A percentile compares a stretch with the other conserved stretches of the same genome.
phyloP scores from a whole-genome alignment of 2,329 filamentous ascomycete genomes.

The Fusarium sp. region DNA sequence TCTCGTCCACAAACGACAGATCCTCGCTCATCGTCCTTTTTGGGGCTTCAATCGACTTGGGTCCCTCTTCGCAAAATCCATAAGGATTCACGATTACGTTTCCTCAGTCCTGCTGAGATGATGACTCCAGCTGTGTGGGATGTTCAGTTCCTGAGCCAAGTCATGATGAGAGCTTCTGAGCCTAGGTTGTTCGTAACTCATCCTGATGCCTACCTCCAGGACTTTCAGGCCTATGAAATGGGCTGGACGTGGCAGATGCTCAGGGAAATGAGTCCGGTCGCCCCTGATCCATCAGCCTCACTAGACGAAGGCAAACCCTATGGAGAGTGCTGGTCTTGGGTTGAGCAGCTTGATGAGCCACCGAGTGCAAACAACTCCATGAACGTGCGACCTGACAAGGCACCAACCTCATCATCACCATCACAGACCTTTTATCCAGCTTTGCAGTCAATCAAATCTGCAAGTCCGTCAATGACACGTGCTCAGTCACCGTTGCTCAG shows the following conservation, averaged over 20 bases:
- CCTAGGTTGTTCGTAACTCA: constrained; percentile 80
- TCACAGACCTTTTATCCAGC: constrained; percentile 47
- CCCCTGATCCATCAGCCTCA: constrained; percentile 53
- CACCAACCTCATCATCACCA: constrained; percentile 54
- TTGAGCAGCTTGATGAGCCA: constrained; percentile 69
- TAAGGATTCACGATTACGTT: constrained; percentile 76
- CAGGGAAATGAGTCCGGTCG: constrained; percentile 67
- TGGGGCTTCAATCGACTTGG: constrained; percentile 74
- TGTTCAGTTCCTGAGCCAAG: constrained; percentile 73
- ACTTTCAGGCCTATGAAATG: constrained; percentile 59
- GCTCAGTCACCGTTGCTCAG: constrained; percentile 53
- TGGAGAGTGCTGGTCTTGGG: constrained; percentile 71
- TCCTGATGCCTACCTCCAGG: constrained; percentile 77
- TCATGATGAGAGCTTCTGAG: constrained; percentile 76
- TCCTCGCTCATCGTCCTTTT: constrained; percentile 53
- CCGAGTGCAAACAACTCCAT: constrained; percentile 56
- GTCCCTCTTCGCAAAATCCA: constrained; percentile 81
- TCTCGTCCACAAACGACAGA: constrained; percentile 42
- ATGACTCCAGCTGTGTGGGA: constrained; percentile 77
- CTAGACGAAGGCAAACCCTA: constrained; percentile 57
- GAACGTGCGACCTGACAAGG: constrained; percentile 53
- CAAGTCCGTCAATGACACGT: constrained; percentile 47
- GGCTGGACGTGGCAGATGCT: constrained; percentile 78
- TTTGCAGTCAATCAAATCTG: constrained; percentile 41
- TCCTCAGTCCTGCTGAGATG: constrained; percentile 77